Evolutionary conservation across 2,329 filamentous ascomycete genomes (phyloP).

Genomic region (Aureobasidium sp.): DNA sequence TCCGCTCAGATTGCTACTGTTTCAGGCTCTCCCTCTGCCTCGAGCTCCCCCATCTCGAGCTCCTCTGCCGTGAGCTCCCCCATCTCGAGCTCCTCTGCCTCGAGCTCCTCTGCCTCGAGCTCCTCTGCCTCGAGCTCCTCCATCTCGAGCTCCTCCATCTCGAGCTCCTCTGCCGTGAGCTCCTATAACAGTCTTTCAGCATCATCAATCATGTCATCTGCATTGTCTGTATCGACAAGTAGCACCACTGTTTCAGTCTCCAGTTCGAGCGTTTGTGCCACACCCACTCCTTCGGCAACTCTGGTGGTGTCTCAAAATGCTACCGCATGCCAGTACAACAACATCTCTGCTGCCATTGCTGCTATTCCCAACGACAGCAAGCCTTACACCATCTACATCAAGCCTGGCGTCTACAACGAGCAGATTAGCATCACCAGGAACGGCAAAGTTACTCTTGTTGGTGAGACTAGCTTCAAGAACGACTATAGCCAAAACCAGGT

Average conservation of each 20-base stretch:
- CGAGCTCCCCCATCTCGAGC: background rate
- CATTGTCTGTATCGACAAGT: constrained; percentile 15
- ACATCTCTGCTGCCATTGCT: constrained; percentile 36
- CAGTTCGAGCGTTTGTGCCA: constrained; percentile 16
- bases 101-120: constrained; percentile 18
- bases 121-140: background rate
- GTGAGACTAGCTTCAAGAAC: constrained; percentile 27
- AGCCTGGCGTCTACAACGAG: constrained; percentile 36
- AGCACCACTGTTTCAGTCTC: constrained; percentile 17
- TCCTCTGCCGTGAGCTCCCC: background rate
- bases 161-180: background rate
- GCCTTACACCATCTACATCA: constrained; percentile 34
- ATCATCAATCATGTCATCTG: constrained; percentile 12
- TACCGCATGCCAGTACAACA: constrained; percentile 32
- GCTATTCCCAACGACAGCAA: constrained; percentile 36
- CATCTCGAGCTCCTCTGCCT: background rate
- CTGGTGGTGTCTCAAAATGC: constrained; percentile 24
- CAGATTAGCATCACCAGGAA: constrained; percentile 34
- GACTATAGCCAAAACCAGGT: constrained; percentile 33
- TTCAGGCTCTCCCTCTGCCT: background rate
- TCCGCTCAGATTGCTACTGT: constrained; percentile 19
- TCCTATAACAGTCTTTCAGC: background rate
- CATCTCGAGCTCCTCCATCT: background rate
- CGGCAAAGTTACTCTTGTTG: constrained; percentile 32
- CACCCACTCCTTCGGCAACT: constrained; percentile 27